Evolutionary conservation across 495 filamentous ascomycete genomes (phyloP), one percentile per base, ranked within the genome.

Genomic region (Penicillium mononematosum): DNA sequence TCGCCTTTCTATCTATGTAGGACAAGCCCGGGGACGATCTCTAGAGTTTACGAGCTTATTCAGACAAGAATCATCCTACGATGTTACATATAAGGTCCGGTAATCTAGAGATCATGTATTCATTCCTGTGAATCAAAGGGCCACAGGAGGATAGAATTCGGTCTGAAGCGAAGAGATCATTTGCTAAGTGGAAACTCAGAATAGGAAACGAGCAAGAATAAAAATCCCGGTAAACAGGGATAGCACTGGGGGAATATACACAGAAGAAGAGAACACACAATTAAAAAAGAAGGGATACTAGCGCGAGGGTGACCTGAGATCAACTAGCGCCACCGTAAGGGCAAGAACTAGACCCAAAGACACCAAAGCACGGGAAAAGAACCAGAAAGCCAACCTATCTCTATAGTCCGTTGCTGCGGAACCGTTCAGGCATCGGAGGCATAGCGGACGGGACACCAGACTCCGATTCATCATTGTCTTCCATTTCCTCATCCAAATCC

Each of bases 401-500:
- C 56, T 65, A 68, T 60, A 55, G 60, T 24, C 46, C 51, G 24
- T 55, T 62, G 27, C 53, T 59, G 44, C 56, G 59, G 50, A 75
- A 73, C 7, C 54, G 68, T 32, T 62, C 53, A 6, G 75, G 73
- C 27, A 77, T 70, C 20, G 67, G 52, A 9, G 75, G 75, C 46
- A 78, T 61, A 0, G 71, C 17, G 1, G 68, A 69, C 10, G 70
- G 67, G 16, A 68, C 65, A 25, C 61, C 64, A 10, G 58, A 39
- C 39, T 70, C 67, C n/a, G 72, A 53, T 17, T 68, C 68, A 46
- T 78, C 74, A 19, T 76, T 75, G 53, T 81, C 78, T 31, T 81
- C 79, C 75, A 82, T 77, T n/a, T 77, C 76, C 48, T 80, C 74
- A 17, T 81, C 78, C 32, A 77, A 39, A 31, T 80, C 68, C 45